Conservation (phyloP, 2,329 filamentous ascomycete species). For the Curvularia sp. region DNA sequence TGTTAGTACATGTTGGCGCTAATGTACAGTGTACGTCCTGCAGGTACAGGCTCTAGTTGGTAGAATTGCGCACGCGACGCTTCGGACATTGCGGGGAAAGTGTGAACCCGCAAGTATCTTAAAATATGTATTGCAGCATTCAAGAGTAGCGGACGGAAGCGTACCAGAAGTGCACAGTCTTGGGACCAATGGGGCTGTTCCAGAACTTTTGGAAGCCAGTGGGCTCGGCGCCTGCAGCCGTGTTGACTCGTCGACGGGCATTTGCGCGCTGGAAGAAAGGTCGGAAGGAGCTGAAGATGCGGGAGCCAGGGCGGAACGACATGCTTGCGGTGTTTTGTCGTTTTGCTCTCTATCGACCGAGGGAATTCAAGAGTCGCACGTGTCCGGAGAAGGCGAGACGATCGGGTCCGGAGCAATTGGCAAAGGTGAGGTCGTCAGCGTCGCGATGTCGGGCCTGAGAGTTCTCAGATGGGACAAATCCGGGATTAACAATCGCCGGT, state of each 20-base stretch:
- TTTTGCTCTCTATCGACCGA: slow-evolving; percentile 1
- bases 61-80: slow-evolving; percentile 3
- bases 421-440: slow-evolving; percentile 8
- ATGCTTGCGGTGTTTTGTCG: slow-evolving; percentile 48
- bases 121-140: not conserved
- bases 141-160: slow-evolving; percentile 25
- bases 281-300: slow-evolving; percentile 62
- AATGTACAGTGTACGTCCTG: not conserved
- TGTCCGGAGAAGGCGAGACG: slow-evolving; percentile 12
- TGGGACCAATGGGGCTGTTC: slow-evolving; percentile 58
- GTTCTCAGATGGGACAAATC: slow-evolving; percentile 24
- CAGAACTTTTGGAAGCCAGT: slow-evolving; percentile 72
- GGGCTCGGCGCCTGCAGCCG: slow-evolving; percentile 62
- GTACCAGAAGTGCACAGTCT: slow-evolving; percentile 98
- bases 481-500: slow-evolving; percentile 29
- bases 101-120: no score
- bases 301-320: slow-evolving; percentile 65
- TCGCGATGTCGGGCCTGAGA: slow-evolving; percentile 28
- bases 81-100: slow-evolving; percentile 16
- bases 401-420: slow-evolving; percentile 5
- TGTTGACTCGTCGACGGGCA: slow-evolving; percentile 72
- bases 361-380: slow-evolving; percentile 48
- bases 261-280: slow-evolving; percentile 59
- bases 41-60: not conserved
- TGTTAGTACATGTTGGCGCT: slow-evolving; percentile 7